These are phyloP conservation scores for Eucalyptus sp. DNA, from an alignment of 345 rosid species.

Conservation along the genomic window DNA sequence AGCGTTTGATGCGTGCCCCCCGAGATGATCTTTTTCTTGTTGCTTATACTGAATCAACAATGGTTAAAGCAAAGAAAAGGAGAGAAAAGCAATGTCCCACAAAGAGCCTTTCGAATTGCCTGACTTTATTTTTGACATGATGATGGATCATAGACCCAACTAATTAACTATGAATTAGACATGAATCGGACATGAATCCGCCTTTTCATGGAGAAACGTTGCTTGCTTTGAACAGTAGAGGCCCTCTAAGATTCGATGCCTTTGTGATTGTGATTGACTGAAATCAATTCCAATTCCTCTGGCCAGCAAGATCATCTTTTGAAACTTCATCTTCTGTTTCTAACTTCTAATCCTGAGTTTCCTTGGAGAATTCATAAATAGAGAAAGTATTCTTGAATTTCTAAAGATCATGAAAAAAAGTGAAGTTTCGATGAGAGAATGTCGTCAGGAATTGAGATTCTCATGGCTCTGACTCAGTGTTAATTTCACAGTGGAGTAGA, in stretches of 20 bases:
- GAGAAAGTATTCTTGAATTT: not conserved
- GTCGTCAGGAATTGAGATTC: not conserved
- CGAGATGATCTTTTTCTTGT: not conserved
- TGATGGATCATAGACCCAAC: not conserved
- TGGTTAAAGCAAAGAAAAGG: not conserved
- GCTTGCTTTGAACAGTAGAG: not conserved
- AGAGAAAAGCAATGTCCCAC: not conserved
- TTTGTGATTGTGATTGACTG: not conserved
- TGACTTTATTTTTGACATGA: not conserved
- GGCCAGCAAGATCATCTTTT: no score
- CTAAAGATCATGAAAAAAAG: not conserved
- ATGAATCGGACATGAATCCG: not conserved
- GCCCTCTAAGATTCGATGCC: no score
- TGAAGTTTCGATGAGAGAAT: not conserved
- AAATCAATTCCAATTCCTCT: no score
- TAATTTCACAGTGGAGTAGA: slow-evolving; percentile 11
- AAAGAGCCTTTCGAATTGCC: not conserved
- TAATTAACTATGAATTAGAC: no score
- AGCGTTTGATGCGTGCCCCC: not conserved
- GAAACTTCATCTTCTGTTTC: not conserved
- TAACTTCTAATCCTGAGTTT: no score
- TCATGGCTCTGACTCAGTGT: not conserved
- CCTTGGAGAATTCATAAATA: not conserved
- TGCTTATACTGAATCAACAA: not conserved
- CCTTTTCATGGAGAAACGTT: not conserved